phyloP scores from a whole-genome alignment of 768 basidiomycete genomes.

The Rhodocollybia butyracea region DNA sequence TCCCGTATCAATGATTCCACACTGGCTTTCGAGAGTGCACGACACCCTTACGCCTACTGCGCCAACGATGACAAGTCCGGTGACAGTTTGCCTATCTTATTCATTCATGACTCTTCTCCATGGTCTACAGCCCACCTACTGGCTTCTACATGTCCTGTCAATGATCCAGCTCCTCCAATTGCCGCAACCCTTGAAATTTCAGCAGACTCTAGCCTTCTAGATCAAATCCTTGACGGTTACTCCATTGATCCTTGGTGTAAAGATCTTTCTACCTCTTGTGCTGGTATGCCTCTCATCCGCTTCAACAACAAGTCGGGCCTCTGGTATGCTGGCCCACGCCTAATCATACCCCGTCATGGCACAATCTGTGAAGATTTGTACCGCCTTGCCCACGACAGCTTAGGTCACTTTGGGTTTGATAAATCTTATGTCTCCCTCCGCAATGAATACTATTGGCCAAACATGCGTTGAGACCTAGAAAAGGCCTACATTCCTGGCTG shows the following conservation, averaged over 20 bases:
- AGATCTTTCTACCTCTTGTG: neutral
- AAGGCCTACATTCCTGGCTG: constrained; percentile 20
- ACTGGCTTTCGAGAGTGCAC: neutral
- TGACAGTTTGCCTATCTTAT: too few species aligned
- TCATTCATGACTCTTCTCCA: too few species aligned
- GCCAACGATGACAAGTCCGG: too few species aligned
- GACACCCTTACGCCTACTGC: too few species aligned
- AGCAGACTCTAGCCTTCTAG: neutral
- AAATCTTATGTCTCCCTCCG: constrained; percentile 13
- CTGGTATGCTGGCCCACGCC: constrained; percentile 4
- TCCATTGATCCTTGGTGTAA: neutral
- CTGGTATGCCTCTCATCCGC: neutral
- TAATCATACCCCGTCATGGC: neutral
- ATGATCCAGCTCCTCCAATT: neutral
- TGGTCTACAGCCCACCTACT: neutral
- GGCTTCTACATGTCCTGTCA: neutral
- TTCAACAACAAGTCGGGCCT: neutral
- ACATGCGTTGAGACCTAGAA: constrained; percentile 20
- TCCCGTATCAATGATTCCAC: constrained; percentile 15
- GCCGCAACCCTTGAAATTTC: too few species aligned
- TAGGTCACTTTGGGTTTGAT: constrained; percentile 16
- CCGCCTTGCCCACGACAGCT: constrained; percentile 13
- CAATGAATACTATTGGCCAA: constrained; percentile 14
- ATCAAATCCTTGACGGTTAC: neutral
- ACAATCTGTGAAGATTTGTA: constrained; percentile 5